phyloP scores from a whole-genome alignment of 345 rosid genomes.

The Balakata baccata region DNA sequence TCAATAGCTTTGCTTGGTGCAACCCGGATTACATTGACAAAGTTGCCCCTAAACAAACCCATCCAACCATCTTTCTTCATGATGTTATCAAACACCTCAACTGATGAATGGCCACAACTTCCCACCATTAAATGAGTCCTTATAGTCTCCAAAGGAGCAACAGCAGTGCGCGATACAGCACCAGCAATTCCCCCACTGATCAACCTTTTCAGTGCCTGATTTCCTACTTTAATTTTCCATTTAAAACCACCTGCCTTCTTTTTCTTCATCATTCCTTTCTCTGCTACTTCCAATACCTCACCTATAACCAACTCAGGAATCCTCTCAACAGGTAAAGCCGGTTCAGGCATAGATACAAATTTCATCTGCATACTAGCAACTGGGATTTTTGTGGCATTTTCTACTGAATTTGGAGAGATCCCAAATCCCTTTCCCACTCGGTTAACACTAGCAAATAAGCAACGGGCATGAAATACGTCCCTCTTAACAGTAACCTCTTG shows the following conservation, averaged over 20 bases:
- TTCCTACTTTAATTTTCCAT: constrained; percentile 63
- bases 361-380: constrained; percentile 24
- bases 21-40: constrained; percentile 87
- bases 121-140: constrained; percentile 97
- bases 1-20: constrained; percentile 94
- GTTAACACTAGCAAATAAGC: constrained; percentile 27
- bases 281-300: constrained; percentile 9
- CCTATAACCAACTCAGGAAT: constrained; percentile 9
- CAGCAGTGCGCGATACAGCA: constrained; percentile 75
- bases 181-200: constrained; percentile 87
- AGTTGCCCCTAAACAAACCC: constrained; percentile 87
- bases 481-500: constrained; percentile 1
- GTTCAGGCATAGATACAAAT: constrained; percentile 12
- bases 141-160: constrained; percentile 94
- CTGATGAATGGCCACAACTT: constrained; percentile 61
- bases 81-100: constrained; percentile 66
- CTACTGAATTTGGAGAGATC: constrained; percentile 14
- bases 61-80: constrained; percentile 88
- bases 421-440: constrained; percentile 26
- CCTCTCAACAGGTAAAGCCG: constrained; percentile 10
- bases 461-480: neutral
- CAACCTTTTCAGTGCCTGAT: constrained; percentile 74
- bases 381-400: neutral
- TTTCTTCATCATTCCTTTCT: constrained; percentile 16
- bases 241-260: constrained; percentile 47